Base-by-base conservation (phyloP, 306 rosid species). In the Herpetospermum pedunculosum region DNA sequence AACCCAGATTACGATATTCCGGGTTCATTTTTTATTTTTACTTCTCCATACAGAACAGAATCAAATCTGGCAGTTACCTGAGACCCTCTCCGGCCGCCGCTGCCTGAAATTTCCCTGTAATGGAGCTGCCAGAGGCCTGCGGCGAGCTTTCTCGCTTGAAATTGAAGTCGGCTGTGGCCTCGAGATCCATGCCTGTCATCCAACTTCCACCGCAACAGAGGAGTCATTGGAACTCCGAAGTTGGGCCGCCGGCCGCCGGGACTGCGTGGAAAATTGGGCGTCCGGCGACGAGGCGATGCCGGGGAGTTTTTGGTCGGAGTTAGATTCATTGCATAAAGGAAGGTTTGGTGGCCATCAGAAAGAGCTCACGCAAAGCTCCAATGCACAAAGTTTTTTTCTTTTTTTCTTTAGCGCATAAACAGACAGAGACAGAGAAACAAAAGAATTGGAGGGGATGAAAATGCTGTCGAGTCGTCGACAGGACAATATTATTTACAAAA, bases 61-160 rank as follows among this genome's bases (percentile, higher is more conserved):
- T n/a, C 14, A 35, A 60, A 49, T 40, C 13, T 13, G 32, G 35
- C 63, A 30, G 41, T 59, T 52, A 86, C 96, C 88, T 65, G 50
- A 73, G 71, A 25, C 32, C 14, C 38, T 14, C 75, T 48, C 23
- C 76, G 32, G 40, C 28, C 73, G 32, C 48, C 68, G 34, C 70
- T 72, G 4, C 65, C 40, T 0, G 86, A 84, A 38, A 78, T 25
- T 54, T 84, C 81, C 29, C 21, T 50, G 15, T 81, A 83, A 40
- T 77, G 80, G 10, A 78, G 37, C 18, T 77, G 82, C 89, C 92
- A 86, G 63, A 86, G 85, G 13, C 82, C 85, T 2, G 96, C 96
- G 29, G 88, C 89, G 41, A 90, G 89, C 77, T 80, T 83, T 76
- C 96, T 80, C 16, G 89, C 89, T 1, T 88, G 80, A 67, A 77